Conservation (phyloP, 73 alveolate genomes). For the Paramecium caudatum region DNA sequence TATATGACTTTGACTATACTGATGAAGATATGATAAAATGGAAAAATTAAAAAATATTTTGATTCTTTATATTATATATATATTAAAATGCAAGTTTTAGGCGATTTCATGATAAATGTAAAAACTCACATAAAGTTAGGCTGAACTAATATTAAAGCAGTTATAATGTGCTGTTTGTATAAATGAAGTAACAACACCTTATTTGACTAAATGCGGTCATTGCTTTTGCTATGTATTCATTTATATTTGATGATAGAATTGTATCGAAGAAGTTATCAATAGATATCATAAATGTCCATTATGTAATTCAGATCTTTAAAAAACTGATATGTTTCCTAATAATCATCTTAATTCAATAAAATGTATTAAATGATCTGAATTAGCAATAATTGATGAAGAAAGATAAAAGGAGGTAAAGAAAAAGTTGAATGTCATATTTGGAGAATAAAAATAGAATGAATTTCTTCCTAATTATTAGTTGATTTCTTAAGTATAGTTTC, state of each 20-base stretch:
- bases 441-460: not conserved
- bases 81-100: not conserved
- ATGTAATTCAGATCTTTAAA: constrained; percentile 24
- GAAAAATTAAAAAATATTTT: constrained; percentile 42
- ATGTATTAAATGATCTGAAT: not conserved
- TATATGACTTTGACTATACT: constrained; percentile 58
- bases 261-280: constrained; percentile 57
- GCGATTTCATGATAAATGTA: not conserved
- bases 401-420: not conserved
- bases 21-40: constrained; percentile 63
- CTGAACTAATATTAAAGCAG: not conserved
- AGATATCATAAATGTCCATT: constrained; percentile 64
- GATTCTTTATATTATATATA: not conserved
- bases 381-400: constrained; percentile 21
- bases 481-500: constrained; percentile 3
- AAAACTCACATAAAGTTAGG: not conserved
- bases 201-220: constrained; percentile 64
- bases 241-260: constrained; percentile 34
- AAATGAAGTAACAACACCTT: constrained; percentile 30
- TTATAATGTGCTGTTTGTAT: constrained; percentile 1
- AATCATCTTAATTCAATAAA: constrained; percentile 32
- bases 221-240: constrained; percentile 28
- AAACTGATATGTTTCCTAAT: constrained; percentile 12
- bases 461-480: constrained; percentile 32
- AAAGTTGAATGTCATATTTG: not conserved